Percentiles rank a stretch among this genome's conserved stretches.
These are phyloP conservation scores for Rhizophlyctis rosea DNA, from an alignment of 192 early-diverging fungal species.

Conservation along the genomic window DNA sequence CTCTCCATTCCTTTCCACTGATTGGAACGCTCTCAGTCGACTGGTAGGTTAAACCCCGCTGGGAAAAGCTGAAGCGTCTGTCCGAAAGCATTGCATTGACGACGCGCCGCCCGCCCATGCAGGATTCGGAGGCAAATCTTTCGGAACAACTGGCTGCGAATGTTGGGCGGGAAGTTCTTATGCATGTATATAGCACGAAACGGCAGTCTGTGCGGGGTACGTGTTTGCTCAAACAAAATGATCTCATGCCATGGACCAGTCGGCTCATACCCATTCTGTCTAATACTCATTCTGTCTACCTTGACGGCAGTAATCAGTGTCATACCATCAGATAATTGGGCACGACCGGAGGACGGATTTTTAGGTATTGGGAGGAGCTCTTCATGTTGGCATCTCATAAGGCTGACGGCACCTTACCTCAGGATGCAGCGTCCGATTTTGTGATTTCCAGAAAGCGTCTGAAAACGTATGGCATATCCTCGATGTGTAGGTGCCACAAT, in stretches of 20 bases:
- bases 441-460: constrained; percentile 56
- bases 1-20: not conserved
- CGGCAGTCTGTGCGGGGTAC: constrained; percentile 1
- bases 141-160: not conserved
- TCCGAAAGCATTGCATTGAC: constrained; percentile 16
- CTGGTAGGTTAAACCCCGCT: not conserved
- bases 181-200: not conserved
- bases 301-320: constrained; percentile 38
- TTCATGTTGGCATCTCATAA: too few relatives aligned
- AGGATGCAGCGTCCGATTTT: constrained; percentile 61
- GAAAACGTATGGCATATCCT: constrained; percentile 67
- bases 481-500: constrained; percentile 42
- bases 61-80: not conserved
- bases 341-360: constrained; percentile 38
- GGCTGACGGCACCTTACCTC: too few relatives aligned
- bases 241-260: constrained; percentile 1
- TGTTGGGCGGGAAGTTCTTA: not conserved
- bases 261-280: too few relatives aligned
- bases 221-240: not conserved
- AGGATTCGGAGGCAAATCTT: not conserved
- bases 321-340: constrained; percentile 37
- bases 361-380: constrained; percentile 40
- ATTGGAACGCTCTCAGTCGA: not conserved
- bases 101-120: not conserved
- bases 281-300: not conserved